Conservation (phyloP, 306 rosid species). For the Ormosia emarginata region DNA sequence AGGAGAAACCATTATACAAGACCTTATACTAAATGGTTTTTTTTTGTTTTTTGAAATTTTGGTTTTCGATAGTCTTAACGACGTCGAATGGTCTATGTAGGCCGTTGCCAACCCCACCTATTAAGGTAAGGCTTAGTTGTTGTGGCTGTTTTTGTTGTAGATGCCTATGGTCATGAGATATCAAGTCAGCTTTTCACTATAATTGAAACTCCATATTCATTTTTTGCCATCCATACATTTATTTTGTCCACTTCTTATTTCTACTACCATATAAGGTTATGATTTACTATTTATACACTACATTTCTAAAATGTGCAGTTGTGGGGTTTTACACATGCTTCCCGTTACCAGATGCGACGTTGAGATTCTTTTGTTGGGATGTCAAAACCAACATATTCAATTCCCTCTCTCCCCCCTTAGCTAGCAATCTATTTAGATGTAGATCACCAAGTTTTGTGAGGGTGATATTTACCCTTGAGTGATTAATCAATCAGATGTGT, state of each 20-base stretch:
- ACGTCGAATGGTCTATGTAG: background rate
- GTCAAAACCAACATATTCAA: background rate
- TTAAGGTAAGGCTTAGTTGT: background rate
- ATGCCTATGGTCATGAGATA: background rate
- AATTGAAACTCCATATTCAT: background rate
- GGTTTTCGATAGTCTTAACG: background rate
- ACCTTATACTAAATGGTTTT: background rate
- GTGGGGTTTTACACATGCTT: conserved; percentile 82
- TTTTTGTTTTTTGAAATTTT: background rate
- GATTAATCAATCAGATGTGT: background rate
- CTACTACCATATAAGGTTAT: background rate
- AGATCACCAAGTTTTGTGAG: background rate
- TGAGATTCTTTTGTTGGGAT: background rate
- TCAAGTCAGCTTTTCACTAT: background rate
- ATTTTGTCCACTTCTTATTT: background rate
- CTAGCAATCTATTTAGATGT: background rate
- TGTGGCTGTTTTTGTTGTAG: background rate
- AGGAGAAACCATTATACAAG: background rate
- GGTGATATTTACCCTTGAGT: background rate
- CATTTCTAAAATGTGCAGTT: conserved; percentile 50
- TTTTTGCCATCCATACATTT: background rate
- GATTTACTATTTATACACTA: background rate
- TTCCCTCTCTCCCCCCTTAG: background rate
- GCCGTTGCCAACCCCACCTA: background rate
- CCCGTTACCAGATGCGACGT: conserved; percentile 40